Evolutionary conservation across 1,284 basidiomycete genomes (phyloP).

Genomic region (Chalciporus sp.): DNA sequence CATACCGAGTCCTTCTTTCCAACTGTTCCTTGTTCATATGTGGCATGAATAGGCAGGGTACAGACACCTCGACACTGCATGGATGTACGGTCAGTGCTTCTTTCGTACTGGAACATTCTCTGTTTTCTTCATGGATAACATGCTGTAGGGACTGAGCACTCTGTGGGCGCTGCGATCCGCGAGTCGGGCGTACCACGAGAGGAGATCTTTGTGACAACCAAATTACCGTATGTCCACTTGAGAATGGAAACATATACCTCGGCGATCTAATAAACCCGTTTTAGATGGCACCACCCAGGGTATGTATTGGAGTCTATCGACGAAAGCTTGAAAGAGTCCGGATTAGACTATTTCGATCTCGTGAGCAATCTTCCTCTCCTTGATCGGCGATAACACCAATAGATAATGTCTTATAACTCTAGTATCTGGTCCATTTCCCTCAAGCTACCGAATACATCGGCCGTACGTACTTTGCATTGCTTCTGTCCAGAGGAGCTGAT

Average conservation of each 20-base stretch:
- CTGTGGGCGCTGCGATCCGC: constrained; percentile 42
- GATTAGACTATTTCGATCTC: constrained; percentile 17
- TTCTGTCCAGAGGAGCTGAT: neutral
- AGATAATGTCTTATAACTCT: neutral
- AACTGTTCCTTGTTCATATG: neutral
- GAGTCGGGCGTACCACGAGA: constrained; percentile 38
- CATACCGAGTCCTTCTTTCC: neutral
- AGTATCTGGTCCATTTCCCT: neutral
- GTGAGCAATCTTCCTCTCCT: neutral
- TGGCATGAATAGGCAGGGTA: neutral
- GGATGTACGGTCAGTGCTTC: neutral
- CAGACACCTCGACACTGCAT: neutral
- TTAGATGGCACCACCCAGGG: constrained; percentile 20
- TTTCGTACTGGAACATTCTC: neutral
- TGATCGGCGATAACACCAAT: neutral
- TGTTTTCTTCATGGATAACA: neutral
- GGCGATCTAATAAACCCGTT: neutral
- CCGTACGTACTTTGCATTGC: neutral
- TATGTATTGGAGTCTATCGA: constrained; percentile 23
- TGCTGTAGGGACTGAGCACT: constrained; percentile 35
- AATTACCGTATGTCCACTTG: constrained; percentile 36
- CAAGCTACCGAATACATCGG: neutral
- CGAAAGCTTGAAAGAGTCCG: constrained; percentile 13
- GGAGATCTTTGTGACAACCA: constrained; percentile 46
- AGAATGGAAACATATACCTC: neutral